phyloP scores from a whole-genome alignment of 176 grass and related monocot species.

The Cenchrus americanus region DNA sequence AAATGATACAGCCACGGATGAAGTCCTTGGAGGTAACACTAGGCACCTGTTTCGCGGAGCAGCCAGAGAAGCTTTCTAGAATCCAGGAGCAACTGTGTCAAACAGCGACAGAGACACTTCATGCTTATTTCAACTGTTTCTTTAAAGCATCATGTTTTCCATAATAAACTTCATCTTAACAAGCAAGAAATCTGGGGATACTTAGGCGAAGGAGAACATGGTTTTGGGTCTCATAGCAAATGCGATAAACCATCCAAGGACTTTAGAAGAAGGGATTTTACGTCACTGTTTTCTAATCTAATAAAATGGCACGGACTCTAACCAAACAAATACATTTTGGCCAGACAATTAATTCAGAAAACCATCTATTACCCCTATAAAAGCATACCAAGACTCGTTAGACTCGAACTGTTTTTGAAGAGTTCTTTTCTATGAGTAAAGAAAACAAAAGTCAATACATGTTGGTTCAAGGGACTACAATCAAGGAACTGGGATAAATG shows the following conservation, averaged over 20 bases:
- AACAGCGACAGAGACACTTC: neutral
- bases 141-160: neutral
- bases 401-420: neutral
- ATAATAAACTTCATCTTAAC: neutral
- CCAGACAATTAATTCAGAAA: neutral
- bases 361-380: neutral
- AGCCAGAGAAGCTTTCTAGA: no score
- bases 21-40: neutral
- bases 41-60: neutral
- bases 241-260: neutral
- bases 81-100: no score
- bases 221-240: neutral
- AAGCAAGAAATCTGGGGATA: neutral
- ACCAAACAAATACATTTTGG: neutral
- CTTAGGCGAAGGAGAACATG: neutral
- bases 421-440: neutral
- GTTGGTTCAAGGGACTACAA: neutral
- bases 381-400: neutral
- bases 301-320: neutral
- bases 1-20: neutral
- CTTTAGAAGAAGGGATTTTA: neutral
- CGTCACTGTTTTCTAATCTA: neutral
- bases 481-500: slow-evolving; percentile 8
- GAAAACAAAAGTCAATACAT: neutral
- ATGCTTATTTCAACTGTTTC: neutral